Conservation (phyloP, 495 filamentous ascomycete genomes). For the Antarctomyces pellizariae region DNA sequence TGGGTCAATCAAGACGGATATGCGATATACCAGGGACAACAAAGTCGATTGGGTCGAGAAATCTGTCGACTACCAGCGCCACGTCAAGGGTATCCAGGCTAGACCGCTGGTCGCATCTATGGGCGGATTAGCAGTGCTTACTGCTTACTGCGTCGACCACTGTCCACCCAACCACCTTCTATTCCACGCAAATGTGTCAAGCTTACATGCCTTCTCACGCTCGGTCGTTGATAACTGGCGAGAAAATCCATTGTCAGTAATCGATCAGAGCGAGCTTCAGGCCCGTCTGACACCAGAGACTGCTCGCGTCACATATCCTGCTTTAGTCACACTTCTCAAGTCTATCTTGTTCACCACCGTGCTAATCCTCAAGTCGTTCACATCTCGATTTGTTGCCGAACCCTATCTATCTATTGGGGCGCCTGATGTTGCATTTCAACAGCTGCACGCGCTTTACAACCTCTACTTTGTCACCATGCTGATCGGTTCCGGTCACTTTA, state of each 20-base stretch:
- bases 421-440: conserved; percentile 48
- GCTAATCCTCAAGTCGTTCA: conserved; percentile 46
- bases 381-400: conserved; percentile 34
- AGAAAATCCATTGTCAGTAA: conserved; percentile 57
- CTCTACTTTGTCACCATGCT: conserved; percentile 75
- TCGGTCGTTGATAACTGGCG: conserved; percentile 63
- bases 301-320: conserved; percentile 40
- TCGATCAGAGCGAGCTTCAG: conserved; percentile 56
- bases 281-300: conserved; percentile 47
- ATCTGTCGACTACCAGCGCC: no score
- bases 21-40: no score
- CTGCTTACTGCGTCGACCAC: conserved; percentile 49
- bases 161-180: no score
- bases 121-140: conserved; percentile 55
- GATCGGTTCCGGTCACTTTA: conserved; percentile 43
- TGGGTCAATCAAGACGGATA: no score
- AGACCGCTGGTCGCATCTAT: conserved; percentile 56
- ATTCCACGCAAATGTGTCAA: no score
- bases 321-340: conserved; percentile 63
- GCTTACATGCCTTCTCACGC: conserved; percentile 42
- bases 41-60: no score
- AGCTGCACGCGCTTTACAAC: conserved; percentile 57
- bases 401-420: conserved; percentile 24
- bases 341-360: conserved; percentile 62
- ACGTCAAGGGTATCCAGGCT: no score